A percentile compares a stretch with the other conserved stretches of the same genome.
These are phyloP conservation scores for Tolypocladium guangdongense DNA, from an alignment of 2,329 filamentous ascomycete genomes.

Conservation along the genomic window DNA sequence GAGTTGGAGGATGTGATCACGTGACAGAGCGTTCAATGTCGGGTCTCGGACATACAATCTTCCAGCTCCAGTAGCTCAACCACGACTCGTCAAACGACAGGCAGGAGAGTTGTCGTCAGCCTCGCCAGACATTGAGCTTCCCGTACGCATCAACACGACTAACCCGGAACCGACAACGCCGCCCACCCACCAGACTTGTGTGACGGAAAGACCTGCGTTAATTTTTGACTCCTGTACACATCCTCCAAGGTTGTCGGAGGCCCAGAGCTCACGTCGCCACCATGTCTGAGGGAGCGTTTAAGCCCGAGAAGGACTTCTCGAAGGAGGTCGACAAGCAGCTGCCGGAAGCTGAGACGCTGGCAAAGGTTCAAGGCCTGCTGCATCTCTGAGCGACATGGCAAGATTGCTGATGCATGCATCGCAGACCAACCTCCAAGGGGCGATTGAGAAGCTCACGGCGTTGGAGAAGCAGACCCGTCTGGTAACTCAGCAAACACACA, in stretches of 20 bases:
- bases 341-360: constrained; percentile 80
- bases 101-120: constrained; percentile 6
- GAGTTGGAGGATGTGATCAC: background rate
- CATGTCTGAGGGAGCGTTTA: constrained; percentile 77
- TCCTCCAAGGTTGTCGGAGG: background rate
- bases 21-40: background rate
- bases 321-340: constrained; percentile 91
- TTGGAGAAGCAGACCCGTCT: constrained; percentile 97
- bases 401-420: constrained; percentile 6
- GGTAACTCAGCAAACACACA: constrained; percentile 35
- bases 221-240: background rate
- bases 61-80: background rate
- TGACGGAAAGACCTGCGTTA: background rate
- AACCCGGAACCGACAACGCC: background rate
- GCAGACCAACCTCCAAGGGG: constrained; percentile 68
- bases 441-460: constrained; percentile 83
- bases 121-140: background rate
- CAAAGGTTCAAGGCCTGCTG: constrained; percentile 53
- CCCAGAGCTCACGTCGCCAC: constrained; percentile 8
- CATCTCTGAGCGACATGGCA: background rate
- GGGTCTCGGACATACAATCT: background rate
- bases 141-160: background rate
- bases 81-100: background rate
- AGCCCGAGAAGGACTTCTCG: constrained; percentile 97
- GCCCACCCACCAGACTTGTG: background rate